phyloP scores from a whole-genome alignment of 805 yeast species.

The Pichia gijzeniarum region DNA sequence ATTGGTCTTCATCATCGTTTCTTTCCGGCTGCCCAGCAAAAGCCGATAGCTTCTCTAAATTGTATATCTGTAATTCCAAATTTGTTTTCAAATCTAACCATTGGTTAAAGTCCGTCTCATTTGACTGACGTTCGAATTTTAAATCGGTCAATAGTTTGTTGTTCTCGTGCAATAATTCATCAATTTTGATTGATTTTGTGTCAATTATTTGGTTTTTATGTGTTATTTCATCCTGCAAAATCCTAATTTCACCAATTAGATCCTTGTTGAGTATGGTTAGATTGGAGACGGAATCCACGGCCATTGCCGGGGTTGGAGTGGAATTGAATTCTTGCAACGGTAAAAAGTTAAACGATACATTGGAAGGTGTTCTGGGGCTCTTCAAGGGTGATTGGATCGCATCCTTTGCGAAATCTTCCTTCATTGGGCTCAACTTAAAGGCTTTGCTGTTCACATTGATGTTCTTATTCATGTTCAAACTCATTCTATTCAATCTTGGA shows the following conservation, averaged over 20 bases:
- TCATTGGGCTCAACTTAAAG: neutral
- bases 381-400: neutral
- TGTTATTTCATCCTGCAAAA: slow-evolving; percentile 29
- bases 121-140: slow-evolving; percentile 24
- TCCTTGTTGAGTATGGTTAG: slow-evolving; percentile 25
- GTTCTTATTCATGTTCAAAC: neutral
- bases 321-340: too few species aligned
- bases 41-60: neutral
- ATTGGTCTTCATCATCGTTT: slow-evolving; percentile 10
- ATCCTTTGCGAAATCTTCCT: neutral
- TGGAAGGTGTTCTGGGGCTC: neutral
- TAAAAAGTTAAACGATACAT: neutral
- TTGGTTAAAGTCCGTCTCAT: slow-evolving; percentile 26
- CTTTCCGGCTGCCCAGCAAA: too few species aligned
- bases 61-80: slow-evolving; percentile 23
- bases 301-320: too few species aligned
- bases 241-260: slow-evolving; percentile 30
- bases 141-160: slow-evolving; percentile 20
- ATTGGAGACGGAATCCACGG: slow-evolving; percentile 18
- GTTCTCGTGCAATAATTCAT: slow-evolving; percentile 25
- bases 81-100: slow-evolving; percentile 25
- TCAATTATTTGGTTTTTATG: slow-evolving; percentile 25
- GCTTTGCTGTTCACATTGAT: neutral
- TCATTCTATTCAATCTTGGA: neutral
- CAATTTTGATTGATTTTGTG: slow-evolving; percentile 20